phyloP scores from a whole-genome alignment of 345 rosid genomes.

The Euphorbia tirucalli region DNA sequence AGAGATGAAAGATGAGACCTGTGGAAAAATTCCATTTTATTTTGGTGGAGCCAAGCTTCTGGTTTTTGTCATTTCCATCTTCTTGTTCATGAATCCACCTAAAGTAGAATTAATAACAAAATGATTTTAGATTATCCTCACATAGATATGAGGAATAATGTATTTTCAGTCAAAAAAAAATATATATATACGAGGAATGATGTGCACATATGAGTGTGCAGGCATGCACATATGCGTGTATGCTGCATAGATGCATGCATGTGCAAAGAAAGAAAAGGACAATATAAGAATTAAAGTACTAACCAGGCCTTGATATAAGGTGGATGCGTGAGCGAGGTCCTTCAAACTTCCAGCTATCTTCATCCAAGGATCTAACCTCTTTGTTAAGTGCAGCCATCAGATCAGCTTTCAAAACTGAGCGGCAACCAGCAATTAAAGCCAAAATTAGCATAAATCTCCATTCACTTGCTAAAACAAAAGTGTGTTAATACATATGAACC shows the following conservation, averaged over 20 bases:
- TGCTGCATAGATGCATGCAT: too few species aligned
- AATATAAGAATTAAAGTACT: conserved; percentile 13
- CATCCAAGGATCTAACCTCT: conserved; percentile 84
- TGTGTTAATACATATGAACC: not conserved
- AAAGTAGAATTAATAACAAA: conserved; percentile 15
- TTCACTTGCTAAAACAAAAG: not conserved
- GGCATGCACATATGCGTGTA: not conserved
- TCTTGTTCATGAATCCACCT: conserved; percentile 48
- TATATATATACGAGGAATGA: too few species aligned
- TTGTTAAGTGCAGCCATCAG: conserved; percentile 64
- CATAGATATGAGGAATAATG: not conserved
- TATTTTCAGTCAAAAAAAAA: not conserved
- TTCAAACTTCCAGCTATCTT: conserved; percentile 89
- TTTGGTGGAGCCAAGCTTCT: conserved; percentile 29
- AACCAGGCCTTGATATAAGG: conserved; percentile 73
- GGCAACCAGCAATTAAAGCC: conserved; percentile 1
- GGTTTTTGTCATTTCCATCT: conserved; percentile 28
- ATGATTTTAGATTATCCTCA: not conserved
- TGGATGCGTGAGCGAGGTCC: conserved; percentile 88
- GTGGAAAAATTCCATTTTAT: conserved; percentile 22
- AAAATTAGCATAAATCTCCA: not conserved
- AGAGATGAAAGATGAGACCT: not conserved
- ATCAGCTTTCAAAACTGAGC: conserved; percentile 77
- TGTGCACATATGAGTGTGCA: too few species aligned
- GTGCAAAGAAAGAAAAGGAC: too few species aligned